These are phyloP conservation scores for Asterochloris sp. DNA, from an alignment of 139 green algal genomes.

Conservation along the genomic window DNA sequence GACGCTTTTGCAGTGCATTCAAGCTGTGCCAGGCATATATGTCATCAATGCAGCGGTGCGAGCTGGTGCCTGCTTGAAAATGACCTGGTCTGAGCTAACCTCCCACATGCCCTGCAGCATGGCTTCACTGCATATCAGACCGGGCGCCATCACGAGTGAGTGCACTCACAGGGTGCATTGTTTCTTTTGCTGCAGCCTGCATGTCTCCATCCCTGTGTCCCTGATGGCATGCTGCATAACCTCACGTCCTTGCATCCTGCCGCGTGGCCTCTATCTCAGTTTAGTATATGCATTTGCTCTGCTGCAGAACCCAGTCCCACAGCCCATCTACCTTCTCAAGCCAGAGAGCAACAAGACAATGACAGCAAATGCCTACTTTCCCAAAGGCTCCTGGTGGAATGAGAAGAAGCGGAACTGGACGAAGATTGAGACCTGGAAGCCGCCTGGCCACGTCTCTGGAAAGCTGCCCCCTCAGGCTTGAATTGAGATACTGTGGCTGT, in stretches of 20 bases:
- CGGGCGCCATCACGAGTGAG: not conserved
- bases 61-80: no score
- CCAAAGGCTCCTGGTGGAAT: slow-evolving; percentile 41
- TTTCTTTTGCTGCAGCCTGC: no score
- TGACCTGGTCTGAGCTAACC: no score
- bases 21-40: not conserved
- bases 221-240: no score
- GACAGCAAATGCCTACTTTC: not conserved
- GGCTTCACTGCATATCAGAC: not conserved
- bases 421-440: slow-evolving; percentile 33
- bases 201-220: no score
- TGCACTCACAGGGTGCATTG: no score
- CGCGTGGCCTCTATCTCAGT: no score
- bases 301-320: slow-evolving; percentile 21
- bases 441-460: not conserved
- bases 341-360: not conserved
- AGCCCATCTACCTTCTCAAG: slow-evolving; percentile 21
- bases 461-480: no score
- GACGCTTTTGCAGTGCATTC: not conserved
- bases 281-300: not conserved
- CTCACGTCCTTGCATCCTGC: no score
- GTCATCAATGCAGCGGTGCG: no score
- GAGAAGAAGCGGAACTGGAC: slow-evolving; percentile 35
- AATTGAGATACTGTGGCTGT: no score
- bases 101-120: no score